phyloP scores from a whole-genome alignment of 192 early-diverging fungal species.

The Rhizophlyctis rosea region DNA sequence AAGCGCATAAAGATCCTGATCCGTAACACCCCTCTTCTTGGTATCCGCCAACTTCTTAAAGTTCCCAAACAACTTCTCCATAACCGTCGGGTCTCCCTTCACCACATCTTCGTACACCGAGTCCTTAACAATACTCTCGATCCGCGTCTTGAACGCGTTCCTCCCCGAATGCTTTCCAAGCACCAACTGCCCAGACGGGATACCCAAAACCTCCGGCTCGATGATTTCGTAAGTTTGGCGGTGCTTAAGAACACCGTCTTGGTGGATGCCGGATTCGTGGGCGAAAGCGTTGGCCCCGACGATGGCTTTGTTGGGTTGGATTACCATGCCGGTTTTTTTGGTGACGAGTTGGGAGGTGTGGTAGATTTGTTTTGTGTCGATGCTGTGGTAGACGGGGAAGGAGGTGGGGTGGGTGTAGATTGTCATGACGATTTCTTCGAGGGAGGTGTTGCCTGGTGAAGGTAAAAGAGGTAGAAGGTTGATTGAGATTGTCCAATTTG shows the following conservation, averaged over 20 bases:
- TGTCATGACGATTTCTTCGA: slow-evolving; percentile 96
- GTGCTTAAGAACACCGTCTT: slow-evolving; percentile 97
- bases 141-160: slow-evolving; percentile 81
- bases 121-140: slow-evolving; percentile 71
- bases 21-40: slow-evolving; percentile 77
- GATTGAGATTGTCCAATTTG: neutral
- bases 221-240: slow-evolving; percentile 97
- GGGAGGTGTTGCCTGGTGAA: slow-evolving; percentile 79
- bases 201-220: slow-evolving; percentile 85
- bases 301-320: slow-evolving; percentile 98
- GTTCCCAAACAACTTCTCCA: slow-evolving; percentile 77
- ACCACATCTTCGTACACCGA: slow-evolving; percentile 46
- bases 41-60: slow-evolving; percentile 93
- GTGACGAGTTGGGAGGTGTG: slow-evolving; percentile 87
- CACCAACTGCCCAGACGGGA: slow-evolving; percentile 78
- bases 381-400: slow-evolving; percentile 86
- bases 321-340: slow-evolving; percentile 86
- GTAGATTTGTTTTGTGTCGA: slow-evolving; percentile 87
- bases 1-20: slow-evolving; percentile 86
- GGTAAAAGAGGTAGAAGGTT: neutral
- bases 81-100: slow-evolving; percentile 49
- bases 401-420: slow-evolving; percentile 86
- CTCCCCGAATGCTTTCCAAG: slow-evolving; percentile 97
- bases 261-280: slow-evolving; percentile 98
- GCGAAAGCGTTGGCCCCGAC: slow-evolving; percentile 95